Evolutionary conservation across 2,329 filamentous ascomycete genomes (phyloP).

Genomic region (Calonectria pseudoturangicola): DNA sequence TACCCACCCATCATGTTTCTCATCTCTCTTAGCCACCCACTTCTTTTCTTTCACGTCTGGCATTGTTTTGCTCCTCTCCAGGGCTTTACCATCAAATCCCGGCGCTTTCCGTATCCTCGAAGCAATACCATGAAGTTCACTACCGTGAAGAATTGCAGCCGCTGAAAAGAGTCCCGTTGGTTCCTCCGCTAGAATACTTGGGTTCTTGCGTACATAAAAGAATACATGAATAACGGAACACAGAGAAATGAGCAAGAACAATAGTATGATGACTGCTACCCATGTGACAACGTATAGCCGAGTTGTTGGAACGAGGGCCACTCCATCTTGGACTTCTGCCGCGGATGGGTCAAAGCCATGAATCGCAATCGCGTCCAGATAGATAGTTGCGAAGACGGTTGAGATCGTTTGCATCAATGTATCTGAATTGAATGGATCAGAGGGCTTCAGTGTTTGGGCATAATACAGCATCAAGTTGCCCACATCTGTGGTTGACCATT

Average conservation of each 20-base stretch:
- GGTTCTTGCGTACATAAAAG: neutral
- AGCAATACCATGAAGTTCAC: neutral
- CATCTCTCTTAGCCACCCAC: conserved; percentile 2
- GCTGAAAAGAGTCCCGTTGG: conserved; percentile 1
- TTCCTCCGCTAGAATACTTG: conserved; percentile 6
- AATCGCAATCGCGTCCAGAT: neutral
- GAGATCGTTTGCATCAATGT: neutral
- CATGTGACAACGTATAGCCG: neutral
- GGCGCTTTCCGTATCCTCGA: neutral
- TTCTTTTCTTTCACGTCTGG: neutral
- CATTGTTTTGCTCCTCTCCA: conserved; percentile 4
- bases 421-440: neutral
- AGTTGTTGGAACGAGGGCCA: neutral
- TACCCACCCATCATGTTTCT: neutral
- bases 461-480: conserved; percentile 1
- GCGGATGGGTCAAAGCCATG: neutral
- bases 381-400: neutral
- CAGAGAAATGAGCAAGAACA: neutral
- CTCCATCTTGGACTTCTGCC: neutral
- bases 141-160: neutral
- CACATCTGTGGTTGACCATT: conserved; percentile 8
- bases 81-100: neutral
- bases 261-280: neutral
- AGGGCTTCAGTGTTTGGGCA: neutral
- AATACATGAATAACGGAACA: neutral